Base-by-base conservation (phyloP, 352 stramenopile species). In the Pythium guiyangense region DNA sequence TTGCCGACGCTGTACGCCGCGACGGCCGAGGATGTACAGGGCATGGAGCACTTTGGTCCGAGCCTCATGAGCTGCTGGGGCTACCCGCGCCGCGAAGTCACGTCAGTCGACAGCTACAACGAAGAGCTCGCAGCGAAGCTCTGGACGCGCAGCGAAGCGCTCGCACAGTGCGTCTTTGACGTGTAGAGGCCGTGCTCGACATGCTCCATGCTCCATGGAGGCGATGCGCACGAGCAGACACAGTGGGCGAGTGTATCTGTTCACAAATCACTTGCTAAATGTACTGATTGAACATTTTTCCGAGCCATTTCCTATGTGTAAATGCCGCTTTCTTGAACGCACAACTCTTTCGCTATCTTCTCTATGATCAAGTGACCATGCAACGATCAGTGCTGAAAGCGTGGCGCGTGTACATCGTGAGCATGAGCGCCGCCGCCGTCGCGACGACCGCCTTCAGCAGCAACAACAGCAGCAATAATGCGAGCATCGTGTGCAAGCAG, bases 1-100 rank as follows among this genome's bases (percentile, higher is more conserved):
- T 66, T 89, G 18, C 70, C 74, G 4, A 83, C 74, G 57, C 50
- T 89, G 48, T 87, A 79, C 48, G 79, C 73, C 25, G 77, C 74
- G 25, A 80, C 73, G 0, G 55, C 62, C 39, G 60, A 70, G 22
- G 42, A 47, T 18, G 42, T 47, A 5, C 42, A 47, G 42, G 42
- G 42, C 42, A 27, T 22, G 18, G 42, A 47, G 18, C 20, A 27
- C 20, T 47, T 47, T 47, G 42, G 42, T 14, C 42, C 42, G 15
- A 20, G 20, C 9, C 42, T 25, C n/a, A 25, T 18, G 42, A 20
- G n/a, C 15, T 20, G 48, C 25, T 63, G 49, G 49, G 58, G 58
- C 34, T 64, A 64, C 34, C 58, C 58, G 27, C 17, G 59, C 15
- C 50, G 52, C 44, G 58, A 64, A 34, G 22, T 59, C 43, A 55